Conservation (phyloP, 495 filamentous ascomycete species). For the Amniculicola lignicola region DNA sequence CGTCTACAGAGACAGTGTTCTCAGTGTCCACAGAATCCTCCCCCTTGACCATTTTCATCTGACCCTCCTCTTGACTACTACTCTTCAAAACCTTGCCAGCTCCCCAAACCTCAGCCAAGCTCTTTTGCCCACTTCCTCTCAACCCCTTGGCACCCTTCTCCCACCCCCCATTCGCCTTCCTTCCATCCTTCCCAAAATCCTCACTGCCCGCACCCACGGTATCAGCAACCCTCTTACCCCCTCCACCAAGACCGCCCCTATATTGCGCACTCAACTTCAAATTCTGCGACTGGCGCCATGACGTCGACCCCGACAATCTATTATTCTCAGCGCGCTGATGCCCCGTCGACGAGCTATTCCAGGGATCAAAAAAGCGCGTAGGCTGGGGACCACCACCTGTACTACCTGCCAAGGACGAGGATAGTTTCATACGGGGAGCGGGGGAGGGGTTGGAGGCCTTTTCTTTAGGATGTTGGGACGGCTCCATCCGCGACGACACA, state of each 20-base stretch:
- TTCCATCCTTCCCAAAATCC: slow-evolving; percentile 42
- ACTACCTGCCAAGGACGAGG: too few species aligned
- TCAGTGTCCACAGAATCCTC: slow-evolving; percentile 41
- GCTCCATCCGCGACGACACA: too few species aligned
- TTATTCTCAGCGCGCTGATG: slow-evolving; percentile 74
- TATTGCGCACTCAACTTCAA: slow-evolving; percentile 69
- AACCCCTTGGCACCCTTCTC: slow-evolving; percentile 46
- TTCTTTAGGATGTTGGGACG: too few species aligned
- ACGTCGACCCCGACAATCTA: slow-evolving; percentile 53
- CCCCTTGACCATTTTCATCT: slow-evolving; percentile 28
- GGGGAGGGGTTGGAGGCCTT: too few species aligned
- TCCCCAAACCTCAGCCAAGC: slow-evolving; percentile 36
- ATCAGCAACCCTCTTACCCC: slow-evolving; percentile 54
- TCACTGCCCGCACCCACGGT: slow-evolving; percentile 52
- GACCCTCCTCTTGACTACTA: neutral
- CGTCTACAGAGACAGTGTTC: neutral
- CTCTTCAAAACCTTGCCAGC: slow-evolving; percentile 34
- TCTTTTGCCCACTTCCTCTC: slow-evolving; percentile 47
- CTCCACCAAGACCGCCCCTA: slow-evolving; percentile 45
- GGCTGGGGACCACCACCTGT: too few species aligned
- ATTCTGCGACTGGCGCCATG: slow-evolving; percentile 68
- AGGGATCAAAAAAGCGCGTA: slow-evolving; percentile 65
- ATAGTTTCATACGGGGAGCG: too few species aligned
- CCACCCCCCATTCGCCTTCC: slow-evolving; percentile 46
- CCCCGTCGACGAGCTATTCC: slow-evolving; percentile 76